phyloP scores from a whole-genome alignment of 1,284 basidiomycete species.

The Irpex lacteus region DNA sequence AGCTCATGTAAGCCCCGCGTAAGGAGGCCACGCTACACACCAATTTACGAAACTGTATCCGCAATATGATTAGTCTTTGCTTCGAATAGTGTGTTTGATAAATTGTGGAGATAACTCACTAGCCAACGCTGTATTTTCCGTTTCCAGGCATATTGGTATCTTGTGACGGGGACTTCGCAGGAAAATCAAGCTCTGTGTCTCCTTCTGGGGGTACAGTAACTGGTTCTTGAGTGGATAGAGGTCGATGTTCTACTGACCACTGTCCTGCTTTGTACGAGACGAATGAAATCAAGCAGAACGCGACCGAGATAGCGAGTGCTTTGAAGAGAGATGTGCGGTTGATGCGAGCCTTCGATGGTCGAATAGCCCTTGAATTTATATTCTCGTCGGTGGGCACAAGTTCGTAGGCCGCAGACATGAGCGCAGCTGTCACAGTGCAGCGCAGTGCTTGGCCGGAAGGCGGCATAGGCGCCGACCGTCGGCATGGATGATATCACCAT shows the following conservation, averaged over 20 bases:
- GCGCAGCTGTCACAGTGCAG: background rate
- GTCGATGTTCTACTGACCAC: slow-evolving; percentile 33
- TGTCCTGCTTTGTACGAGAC: slow-evolving; percentile 44
- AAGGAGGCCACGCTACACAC: slow-evolving; percentile 32
- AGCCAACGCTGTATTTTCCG: slow-evolving; percentile 75
- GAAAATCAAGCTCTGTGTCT: slow-evolving; percentile 14
- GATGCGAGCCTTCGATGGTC: slow-evolving; percentile 14
- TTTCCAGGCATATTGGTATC: slow-evolving; percentile 27
- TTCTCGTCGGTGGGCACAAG: slow-evolving; percentile 25
- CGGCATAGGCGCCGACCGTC: background rate
- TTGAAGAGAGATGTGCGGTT: slow-evolving; percentile 16
- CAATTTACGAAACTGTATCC: slow-evolving; percentile 70
- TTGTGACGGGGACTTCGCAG: slow-evolving; percentile 17
- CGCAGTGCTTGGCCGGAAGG: background rate
- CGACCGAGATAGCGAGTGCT: slow-evolving; percentile 29
- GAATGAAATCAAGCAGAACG: slow-evolving; percentile 37
- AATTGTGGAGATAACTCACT: slow-evolving; percentile 49
- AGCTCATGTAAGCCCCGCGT: slow-evolving; percentile 2
- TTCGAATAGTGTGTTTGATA: slow-evolving; percentile 5
- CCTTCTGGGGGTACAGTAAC: slow-evolving; percentile 6
- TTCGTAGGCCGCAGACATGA: slow-evolving; percentile 26
- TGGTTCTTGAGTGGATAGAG: slow-evolving; percentile 7
- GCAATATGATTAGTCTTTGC: slow-evolving; percentile 9
- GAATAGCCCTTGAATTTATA: slow-evolving; percentile 10
- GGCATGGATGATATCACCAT: slow-evolving; percentile 1